Conservation (phyloP, 345 rosid species). For the Linum lewisii region DNA sequence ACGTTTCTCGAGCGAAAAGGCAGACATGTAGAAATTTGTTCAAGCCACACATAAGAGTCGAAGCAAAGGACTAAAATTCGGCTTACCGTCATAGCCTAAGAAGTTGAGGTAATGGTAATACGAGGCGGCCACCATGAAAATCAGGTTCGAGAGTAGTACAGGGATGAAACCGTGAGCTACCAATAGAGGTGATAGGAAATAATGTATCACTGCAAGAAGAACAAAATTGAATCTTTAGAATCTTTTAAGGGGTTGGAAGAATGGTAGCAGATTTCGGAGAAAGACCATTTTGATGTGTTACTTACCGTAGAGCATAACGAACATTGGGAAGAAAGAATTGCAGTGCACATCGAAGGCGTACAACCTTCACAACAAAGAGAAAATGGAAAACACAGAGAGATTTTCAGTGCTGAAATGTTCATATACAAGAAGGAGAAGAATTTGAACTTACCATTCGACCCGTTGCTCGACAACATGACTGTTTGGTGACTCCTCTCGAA, state of each 20-base stretch:
- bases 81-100: conserved; percentile 92
- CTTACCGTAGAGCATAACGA: conserved; percentile 85
- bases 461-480: conserved; percentile 98
- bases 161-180: conserved; percentile 89
- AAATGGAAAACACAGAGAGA: conserved; percentile 1
- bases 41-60: neutral
- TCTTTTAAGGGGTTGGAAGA: conserved; percentile 5
- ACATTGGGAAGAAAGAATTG: conserved; percentile 99
- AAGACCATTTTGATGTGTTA: conserved; percentile 3
- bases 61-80: conserved; percentile 1
- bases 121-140: conserved; percentile 86
- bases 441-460: conserved; percentile 82
- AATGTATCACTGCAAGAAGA: conserved; percentile 71
- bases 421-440: conserved; percentile 4
- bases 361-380: conserved; percentile 48
- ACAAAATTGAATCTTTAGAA: conserved; percentile 7
- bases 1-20: too few species aligned
- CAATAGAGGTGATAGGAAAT: conserved; percentile 79
- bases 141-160: conserved; percentile 69
- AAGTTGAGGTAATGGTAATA: conserved; percentile 98
- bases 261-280: neutral
- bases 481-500: conserved; percentile 93
- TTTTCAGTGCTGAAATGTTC: conserved; percentile 8
- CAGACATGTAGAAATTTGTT: neutral
- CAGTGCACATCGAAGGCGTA: conserved; percentile 99